Conservation (phyloP, 495 filamentous ascomycete genomes). For the Tuber indicum region DNA sequence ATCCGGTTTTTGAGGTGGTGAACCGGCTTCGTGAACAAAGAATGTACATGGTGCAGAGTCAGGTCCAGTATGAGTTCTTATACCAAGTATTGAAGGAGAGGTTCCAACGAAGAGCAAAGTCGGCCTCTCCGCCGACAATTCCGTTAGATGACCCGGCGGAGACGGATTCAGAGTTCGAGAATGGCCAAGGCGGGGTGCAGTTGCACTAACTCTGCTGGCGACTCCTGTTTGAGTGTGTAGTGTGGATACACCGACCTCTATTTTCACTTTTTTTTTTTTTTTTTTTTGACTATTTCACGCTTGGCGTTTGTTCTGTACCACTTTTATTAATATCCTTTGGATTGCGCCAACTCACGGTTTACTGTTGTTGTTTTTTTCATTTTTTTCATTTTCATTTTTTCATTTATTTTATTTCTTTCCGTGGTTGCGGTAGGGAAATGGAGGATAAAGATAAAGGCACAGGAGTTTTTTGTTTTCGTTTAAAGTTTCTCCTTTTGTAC, state of each 20-base stretch:
- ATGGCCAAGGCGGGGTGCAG: constrained; percentile 17
- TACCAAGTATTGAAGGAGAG: constrained; percentile 77
- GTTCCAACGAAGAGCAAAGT: constrained; percentile 43
- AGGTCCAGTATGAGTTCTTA: constrained; percentile 78
- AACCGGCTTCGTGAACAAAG: constrained; percentile 78
- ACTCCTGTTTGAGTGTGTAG: neutral
- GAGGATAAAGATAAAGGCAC: constrained; percentile 37
- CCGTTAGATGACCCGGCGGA: constrained; percentile 24
- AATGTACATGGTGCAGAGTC: constrained; percentile 92
- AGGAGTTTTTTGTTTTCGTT: constrained; percentile 35
- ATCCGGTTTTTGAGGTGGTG: constrained; percentile 63
- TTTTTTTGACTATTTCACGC: neutral
- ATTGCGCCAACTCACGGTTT: constrained; percentile 12
- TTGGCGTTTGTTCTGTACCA: neutral
- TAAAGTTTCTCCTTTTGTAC: constrained; percentile 27
- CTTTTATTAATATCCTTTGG: neutral
- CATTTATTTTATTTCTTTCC: constrained; percentile 4
- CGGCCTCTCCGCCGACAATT: constrained; percentile 30
- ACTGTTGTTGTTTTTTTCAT: neutral
- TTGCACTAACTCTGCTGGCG: constrained; percentile 14
- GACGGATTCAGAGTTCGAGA: constrained; percentile 25
- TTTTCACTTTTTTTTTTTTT: neutral
- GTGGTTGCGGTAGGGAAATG: constrained; percentile 14
- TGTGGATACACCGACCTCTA: neutral
- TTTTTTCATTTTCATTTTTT: neutral